phyloP scores from a whole-genome alignment of 768 basidiomycete genomes.

The Leccinum ochraceum region DNA sequence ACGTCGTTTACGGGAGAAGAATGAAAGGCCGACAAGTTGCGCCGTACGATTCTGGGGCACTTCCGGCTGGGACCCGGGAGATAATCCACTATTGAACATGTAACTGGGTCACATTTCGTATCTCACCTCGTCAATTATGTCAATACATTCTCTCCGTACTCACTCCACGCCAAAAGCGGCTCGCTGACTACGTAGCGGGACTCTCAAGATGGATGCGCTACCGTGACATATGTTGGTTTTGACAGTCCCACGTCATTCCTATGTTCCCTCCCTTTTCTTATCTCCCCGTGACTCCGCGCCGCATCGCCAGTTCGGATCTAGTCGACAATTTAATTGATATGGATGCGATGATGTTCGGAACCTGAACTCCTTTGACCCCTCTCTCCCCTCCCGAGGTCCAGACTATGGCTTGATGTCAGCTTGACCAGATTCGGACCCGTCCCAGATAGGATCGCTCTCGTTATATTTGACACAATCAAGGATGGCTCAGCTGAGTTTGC shows the following conservation, averaged over 20 bases:
- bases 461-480: slow-evolving; percentile 13
- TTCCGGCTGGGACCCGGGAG: slow-evolving; percentile 12
- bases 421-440: slow-evolving; percentile 22
- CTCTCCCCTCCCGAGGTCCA: slow-evolving; percentile 10
- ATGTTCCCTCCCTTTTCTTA: slow-evolving; percentile 14
- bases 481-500: slow-evolving; percentile 10
- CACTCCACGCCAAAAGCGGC: no score
- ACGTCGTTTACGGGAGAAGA: background rate
- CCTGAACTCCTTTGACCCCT: background rate
- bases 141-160: background rate
- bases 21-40: slow-evolving; percentile 4
- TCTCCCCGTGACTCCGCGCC: slow-evolving; percentile 8
- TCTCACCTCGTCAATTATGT: background rate
- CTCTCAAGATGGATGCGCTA: background rate
- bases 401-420: slow-evolving; percentile 10
- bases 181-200: background rate
- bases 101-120: background rate
- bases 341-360: slow-evolving; percentile 5
- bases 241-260: slow-evolving; percentile 26
- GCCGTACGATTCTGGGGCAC: slow-evolving; percentile 16
- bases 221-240: slow-evolving; percentile 1
- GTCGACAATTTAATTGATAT: slow-evolving; percentile 7
- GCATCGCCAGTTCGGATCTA: slow-evolving; percentile 19
- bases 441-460: slow-evolving; percentile 11
- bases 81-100: slow-evolving; percentile 9